Evolutionary conservation across 495 filamentous ascomycete species (phyloP).

Genomic region (Daldinia concentrica): DNA sequence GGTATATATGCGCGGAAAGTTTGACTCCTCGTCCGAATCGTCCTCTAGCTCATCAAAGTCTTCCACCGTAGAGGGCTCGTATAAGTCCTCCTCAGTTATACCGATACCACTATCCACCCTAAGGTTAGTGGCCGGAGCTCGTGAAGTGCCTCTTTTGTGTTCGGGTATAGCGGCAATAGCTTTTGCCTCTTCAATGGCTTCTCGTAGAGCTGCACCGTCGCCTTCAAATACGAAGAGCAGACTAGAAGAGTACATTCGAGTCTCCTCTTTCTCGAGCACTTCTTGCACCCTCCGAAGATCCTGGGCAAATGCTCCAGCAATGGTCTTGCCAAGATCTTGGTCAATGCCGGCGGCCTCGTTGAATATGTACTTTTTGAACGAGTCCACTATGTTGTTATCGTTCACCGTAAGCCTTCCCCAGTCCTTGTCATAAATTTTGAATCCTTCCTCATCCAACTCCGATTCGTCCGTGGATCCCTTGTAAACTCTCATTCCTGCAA

Average conservation of each 20-base stretch:
- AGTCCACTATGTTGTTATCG: constrained; percentile 73
- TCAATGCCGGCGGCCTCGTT: constrained; percentile 68
- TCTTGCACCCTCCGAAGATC: constrained; percentile 72
- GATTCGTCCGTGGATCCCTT: constrained; percentile 65
- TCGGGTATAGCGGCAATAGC: constrained; percentile 44
- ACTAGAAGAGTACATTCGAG: constrained; percentile 92
- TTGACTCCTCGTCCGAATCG: constrained; percentile 71
- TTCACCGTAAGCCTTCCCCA: constrained; percentile 79
- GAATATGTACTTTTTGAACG: constrained; percentile 79
- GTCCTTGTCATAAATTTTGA: constrained; percentile 83
- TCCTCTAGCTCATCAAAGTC: constrained; percentile 60
- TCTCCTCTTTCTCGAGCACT: constrained; percentile 78
- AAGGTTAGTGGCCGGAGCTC: constrained; percentile 40
- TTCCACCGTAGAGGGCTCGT: constrained; percentile 25
- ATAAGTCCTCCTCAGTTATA: constrained; percentile 51
- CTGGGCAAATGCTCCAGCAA: constrained; percentile 70
- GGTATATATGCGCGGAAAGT: constrained; percentile 76
- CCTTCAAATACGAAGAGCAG: constrained; percentile 94
- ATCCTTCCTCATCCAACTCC: constrained; percentile 60
- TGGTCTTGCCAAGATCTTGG: constrained; percentile 59
- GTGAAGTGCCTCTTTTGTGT: constrained; percentile 45
- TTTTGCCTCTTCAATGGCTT: constrained; percentile 71
- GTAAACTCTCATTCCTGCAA: constrained; percentile 95
- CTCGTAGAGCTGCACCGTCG: constrained; percentile 72
- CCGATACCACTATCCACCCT: constrained; percentile 58